phyloP scores from a whole-genome alignment of 169 alveolate genomes.

The Eimeria mitis region DNA sequence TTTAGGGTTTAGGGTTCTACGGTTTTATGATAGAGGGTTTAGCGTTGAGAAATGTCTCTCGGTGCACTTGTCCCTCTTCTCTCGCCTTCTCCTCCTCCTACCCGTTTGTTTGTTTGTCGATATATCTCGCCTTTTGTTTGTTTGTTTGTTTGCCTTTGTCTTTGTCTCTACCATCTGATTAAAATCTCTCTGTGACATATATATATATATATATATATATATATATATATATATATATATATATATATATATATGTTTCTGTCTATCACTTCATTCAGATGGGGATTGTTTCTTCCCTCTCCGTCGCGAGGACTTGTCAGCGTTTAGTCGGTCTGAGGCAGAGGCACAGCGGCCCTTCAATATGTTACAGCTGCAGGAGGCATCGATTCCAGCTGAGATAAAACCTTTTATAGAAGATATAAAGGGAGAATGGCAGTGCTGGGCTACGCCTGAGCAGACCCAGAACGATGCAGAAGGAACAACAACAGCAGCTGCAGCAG shows the following conservation, averaged over 20 bases:
- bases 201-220: no score
- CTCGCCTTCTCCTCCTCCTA: not conserved
- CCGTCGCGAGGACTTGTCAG: not conserved
- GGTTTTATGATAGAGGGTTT: no score
- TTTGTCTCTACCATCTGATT: no score
- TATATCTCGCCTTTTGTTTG: not conserved
- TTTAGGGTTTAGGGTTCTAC: conserved; percentile 13
- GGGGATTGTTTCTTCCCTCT: conserved; percentile 69
- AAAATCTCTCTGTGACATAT: no score
- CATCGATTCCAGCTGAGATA: conserved; percentile 8
- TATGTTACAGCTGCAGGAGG: not conserved
- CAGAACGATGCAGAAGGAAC: conserved; percentile 9
- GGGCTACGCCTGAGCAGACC: conserved; percentile 1
- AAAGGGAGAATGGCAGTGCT: conserved; percentile 24
- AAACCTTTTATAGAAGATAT: not conserved
- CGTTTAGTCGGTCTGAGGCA: not conserved
- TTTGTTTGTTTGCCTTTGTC: not conserved
- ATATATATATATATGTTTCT: not conserved
- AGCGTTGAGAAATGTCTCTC: not conserved
- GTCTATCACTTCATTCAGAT: not conserved
- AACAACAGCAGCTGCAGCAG: not conserved
- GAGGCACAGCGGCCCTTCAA: conserved; percentile 18
- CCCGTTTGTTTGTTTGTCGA: not conserved
- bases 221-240: no score
- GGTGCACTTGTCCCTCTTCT: not conserved